Percentiles rank a stretch among this genome's conserved stretches.
phyloP scores from a whole-genome alignment of 2,329 filamentous ascomycete genomes.

The Didymella keratinophila region DNA sequence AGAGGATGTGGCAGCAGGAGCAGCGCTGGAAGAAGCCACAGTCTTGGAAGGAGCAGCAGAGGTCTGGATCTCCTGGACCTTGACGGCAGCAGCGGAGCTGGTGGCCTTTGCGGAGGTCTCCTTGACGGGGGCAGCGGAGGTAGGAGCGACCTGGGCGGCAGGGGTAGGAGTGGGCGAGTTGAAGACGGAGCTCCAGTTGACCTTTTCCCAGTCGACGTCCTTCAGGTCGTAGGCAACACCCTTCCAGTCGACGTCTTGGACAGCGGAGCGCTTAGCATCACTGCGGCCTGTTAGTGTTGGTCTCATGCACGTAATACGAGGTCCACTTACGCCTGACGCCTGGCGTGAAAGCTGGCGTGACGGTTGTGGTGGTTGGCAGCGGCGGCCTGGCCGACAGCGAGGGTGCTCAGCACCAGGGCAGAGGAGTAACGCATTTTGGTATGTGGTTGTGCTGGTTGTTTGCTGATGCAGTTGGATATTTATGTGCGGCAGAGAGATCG shows the following conservation, averaged over 20 bases:
- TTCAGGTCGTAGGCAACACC: conserved; percentile 37
- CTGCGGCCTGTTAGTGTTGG: conserved; percentile 19
- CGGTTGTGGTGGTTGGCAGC: conserved; percentile 43
- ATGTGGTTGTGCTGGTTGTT: conserved; percentile 13
- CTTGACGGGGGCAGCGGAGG: conserved; percentile 11
- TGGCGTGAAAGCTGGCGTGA: conserved; percentile 49
- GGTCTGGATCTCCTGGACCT: conserved; percentile 20
- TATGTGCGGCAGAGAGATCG: conserved; percentile 27
- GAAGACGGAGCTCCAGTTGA: conserved; percentile 39
- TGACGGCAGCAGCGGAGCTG: conserved; percentile 12
- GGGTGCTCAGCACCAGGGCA: conserved; percentile 49
- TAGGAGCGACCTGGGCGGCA: conserved; percentile 13
- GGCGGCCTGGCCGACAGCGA: conserved; percentile 47
- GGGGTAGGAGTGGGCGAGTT: conserved; percentile 24
- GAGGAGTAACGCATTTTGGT: conserved; percentile 48
- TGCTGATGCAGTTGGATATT: conserved; percentile 18
- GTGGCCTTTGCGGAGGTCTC: conserved; percentile 19
- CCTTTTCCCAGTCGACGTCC: conserved; percentile 39
- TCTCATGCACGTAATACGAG: not conserved
- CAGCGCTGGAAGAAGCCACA: not conserved
- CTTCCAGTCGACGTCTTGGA: conserved; percentile 41
- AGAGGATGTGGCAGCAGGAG: conserved; percentile 13
- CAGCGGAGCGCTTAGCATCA: conserved; percentile 41
- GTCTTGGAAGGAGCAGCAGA: conserved; percentile 14
- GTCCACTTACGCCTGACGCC: conserved; percentile 43